Percentiles rank a stretch among this genome's conserved stretches.
Conservation (phyloP, 2,329 filamentous ascomycete species). For the Phaeosphaeriaceae sp. region DNA sequence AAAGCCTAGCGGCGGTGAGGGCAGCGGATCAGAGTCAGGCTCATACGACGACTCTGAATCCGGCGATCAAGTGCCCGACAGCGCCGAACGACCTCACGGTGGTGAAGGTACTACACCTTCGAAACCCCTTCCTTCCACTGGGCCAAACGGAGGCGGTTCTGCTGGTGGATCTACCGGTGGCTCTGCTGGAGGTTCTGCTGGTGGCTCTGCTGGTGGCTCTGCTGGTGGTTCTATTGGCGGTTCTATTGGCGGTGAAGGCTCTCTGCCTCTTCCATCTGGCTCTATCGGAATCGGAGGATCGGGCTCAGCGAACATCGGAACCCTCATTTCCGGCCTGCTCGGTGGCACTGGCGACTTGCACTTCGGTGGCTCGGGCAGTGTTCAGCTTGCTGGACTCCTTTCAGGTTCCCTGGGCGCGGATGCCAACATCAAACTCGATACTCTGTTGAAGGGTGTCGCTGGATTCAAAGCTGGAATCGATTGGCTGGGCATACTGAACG, state of each 20-base stretch:
- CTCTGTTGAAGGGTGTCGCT: neutral
- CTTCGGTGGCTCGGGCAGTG: neutral
- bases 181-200: neutral
- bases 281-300: no score
- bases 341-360: neutral
- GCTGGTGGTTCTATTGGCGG: neutral
- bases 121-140: neutral
- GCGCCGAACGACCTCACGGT: neutral
- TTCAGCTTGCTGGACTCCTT: neutral
- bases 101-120: neutral
- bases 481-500: neutral
- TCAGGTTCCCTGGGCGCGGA: neutral
- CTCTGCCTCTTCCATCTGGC: no score
- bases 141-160: neutral
- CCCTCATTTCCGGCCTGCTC: neutral
- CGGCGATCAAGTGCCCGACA: neutral
- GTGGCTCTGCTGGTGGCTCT: neutral
- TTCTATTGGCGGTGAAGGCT: neutral
- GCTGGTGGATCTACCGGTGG: slow-evolving; percentile 2
- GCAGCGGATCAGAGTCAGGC: neutral
- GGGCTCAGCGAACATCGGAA: no score
- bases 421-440: neutral
- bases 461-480: neutral
- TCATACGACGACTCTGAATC: neutral
- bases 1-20: neutral